Conservation (phyloP, 805 yeast genomes). For the Zygosaccharomyces bisporus region DNA sequence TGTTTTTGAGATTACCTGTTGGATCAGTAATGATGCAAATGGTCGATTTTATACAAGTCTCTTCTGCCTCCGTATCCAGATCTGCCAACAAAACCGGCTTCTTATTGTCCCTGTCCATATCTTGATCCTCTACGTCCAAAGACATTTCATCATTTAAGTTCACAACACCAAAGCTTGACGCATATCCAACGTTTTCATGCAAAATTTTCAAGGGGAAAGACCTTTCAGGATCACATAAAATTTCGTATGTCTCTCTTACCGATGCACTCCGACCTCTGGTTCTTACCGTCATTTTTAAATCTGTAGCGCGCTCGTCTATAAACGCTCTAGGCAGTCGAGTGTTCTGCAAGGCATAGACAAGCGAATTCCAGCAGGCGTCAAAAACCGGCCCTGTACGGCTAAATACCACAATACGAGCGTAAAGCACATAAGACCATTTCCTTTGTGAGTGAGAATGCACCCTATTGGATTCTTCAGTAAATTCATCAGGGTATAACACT, state of each 20-base stretch:
- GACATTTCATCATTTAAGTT: constrained; percentile 39
- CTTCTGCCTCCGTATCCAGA: constrained; percentile 83
- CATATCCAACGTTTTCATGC: constrained; percentile 38
- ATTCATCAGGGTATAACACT: constrained; percentile 47
- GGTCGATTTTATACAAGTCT: constrained; percentile 51
- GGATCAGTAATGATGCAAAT: constrained; percentile 40
- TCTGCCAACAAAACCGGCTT: constrained; percentile 58
- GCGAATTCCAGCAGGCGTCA: constrained; percentile 69
- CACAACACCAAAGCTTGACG: constrained; percentile 58
- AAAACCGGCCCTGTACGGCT: constrained; percentile 79
- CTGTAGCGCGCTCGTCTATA: constrained; percentile 57
- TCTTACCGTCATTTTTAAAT: constrained; percentile 49
- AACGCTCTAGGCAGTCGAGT: constrained; percentile 65
- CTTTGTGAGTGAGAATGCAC: constrained; percentile 40
- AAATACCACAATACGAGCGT: constrained; percentile 71
- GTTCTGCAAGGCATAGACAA: constrained; percentile 57
- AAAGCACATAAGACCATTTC: constrained; percentile 54
- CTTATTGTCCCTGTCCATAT: constrained; percentile 34
- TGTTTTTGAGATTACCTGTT: constrained; percentile 38
- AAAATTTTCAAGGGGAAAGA: constrained; percentile 41
- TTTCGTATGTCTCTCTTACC: constrained; percentile 45
- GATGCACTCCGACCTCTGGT: constrained; percentile 49
- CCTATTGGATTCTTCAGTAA: constrained; percentile 27
- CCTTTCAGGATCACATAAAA: constrained; percentile 52
- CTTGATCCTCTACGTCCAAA: constrained; percentile 25